Conservation (phyloP, 140 eudicot genomes). For the Oenanthe javanica region DNA sequence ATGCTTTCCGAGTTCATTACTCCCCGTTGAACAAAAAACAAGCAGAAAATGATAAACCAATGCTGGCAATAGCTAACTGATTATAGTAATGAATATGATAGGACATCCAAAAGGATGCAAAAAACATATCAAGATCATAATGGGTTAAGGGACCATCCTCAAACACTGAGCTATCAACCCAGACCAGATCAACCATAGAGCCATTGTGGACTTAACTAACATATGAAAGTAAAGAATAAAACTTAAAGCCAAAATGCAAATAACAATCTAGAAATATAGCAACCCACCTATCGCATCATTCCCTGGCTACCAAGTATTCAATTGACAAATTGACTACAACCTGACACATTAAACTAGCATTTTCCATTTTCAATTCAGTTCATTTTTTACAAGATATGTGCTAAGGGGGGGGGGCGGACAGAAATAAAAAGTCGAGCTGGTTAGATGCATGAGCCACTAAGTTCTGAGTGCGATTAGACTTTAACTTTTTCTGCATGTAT, state of each 20-base stretch:
- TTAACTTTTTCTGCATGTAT: constrained; percentile 23
- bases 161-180: too few species aligned
- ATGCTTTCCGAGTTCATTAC: constrained; percentile 62
- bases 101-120: background rate
- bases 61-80: background rate
- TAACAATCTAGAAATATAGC: background rate
- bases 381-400: background rate
- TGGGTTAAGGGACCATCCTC: too few species aligned
- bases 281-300: background rate
- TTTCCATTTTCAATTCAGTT: background rate
- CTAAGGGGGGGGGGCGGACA: background rate
- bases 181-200: too few species aligned
- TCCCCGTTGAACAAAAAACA: constrained; percentile 19
- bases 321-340: background rate
- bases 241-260: too few species aligned
- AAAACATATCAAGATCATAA: background rate
- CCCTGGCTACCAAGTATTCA: background rate
- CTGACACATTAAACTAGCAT: background rate
- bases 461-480: too few species aligned
- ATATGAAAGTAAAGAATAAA: too few species aligned
- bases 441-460: background rate
- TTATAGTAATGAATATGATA: background rate
- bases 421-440: background rate
- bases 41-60: background rate
- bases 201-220: too few species aligned